Evolutionary conservation across 495 filamentous ascomycete species (phyloP).

Genomic region (Penicillium maclennaniae): DNA sequence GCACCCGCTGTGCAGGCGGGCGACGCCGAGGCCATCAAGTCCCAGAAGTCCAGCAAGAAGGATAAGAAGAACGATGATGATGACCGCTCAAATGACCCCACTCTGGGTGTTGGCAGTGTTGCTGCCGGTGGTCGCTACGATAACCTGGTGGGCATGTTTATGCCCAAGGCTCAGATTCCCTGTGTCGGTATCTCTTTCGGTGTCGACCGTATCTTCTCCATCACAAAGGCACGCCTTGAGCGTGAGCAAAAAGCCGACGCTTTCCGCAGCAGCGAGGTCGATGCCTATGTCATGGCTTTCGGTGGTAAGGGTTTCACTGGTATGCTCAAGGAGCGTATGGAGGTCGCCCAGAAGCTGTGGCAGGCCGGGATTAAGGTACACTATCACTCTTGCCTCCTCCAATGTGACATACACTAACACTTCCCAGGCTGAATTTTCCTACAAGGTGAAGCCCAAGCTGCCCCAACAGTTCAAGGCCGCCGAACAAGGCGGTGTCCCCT

Average conservation of each 20-base stretch:
- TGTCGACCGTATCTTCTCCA: conserved; percentile 90
- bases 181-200: conserved; percentile 95
- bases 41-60: conserved; percentile 55
- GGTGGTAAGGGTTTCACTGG: conserved; percentile 85
- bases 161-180: conserved; percentile 75
- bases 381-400: neutral
- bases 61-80: conserved; percentile 64
- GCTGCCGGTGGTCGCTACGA: conserved; percentile 93
- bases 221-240: conserved; percentile 73
- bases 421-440: conserved; percentile 65
- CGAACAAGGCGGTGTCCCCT: conserved; percentile 66
- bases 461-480: conserved; percentile 76
- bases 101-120: conserved; percentile 78
- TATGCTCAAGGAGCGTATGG: conserved; percentile 75
- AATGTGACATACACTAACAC: conserved; percentile 7
- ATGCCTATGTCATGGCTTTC: conserved; percentile 90
- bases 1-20: conserved; percentile 52
- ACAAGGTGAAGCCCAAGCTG: conserved; percentile 76
- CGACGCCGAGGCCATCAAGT: conserved; percentile 43
- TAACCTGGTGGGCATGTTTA: conserved; percentile 90
- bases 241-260: conserved; percentile 47
- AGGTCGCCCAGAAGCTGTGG: conserved; percentile 69
- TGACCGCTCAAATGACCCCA: conserved; percentile 78
- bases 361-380: conserved; percentile 70
- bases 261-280: conserved; percentile 68